Evolutionary conservation across 2,329 filamentous ascomycete species (phyloP).

Genomic region (Neofusicoccum ribis): DNA sequence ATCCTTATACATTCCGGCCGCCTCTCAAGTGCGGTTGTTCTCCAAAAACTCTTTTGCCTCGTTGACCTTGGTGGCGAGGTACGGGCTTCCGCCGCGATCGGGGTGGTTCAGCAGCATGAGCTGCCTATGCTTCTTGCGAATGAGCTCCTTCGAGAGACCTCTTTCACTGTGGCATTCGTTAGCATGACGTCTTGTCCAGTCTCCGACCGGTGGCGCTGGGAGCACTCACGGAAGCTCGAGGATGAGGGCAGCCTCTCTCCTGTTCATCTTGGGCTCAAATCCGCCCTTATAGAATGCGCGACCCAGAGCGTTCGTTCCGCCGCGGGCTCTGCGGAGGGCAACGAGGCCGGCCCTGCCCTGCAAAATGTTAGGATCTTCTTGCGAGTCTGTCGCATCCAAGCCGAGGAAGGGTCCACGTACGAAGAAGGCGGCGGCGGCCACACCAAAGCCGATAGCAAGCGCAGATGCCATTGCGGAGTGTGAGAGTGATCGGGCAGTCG

Average conservation of each 20-base stretch:
- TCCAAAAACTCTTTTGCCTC: slow-evolving; percentile 97
- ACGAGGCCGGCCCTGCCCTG: slow-evolving; percentile 92
- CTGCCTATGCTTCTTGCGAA: slow-evolving; percentile 91
- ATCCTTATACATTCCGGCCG: not conserved
- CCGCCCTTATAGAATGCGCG: slow-evolving; percentile 97
- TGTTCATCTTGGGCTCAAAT: slow-evolving; percentile 95
- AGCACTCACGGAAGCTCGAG: slow-evolving; percentile 77
- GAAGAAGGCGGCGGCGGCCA: slow-evolving; percentile 66
- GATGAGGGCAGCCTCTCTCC: slow-evolving; percentile 86
- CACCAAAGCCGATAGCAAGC: slow-evolving; percentile 59
- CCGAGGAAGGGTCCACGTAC: slow-evolving; percentile 42
- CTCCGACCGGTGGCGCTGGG: not conserved
- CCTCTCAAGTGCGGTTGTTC: slow-evolving; percentile 50
- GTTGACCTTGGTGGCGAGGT: slow-evolving; percentile 96
- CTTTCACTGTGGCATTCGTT: slow-evolving; percentile 64
- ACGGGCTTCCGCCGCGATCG: slow-evolving; percentile 93
- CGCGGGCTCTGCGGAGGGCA: slow-evolving; percentile 79
- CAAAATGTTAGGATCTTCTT: slow-evolving; percentile 22
- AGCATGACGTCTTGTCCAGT: not conserved
- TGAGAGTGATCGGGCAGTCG: not conserved
- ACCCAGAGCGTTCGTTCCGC: slow-evolving; percentile 68
- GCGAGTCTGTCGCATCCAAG: not conserved
- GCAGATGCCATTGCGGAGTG: slow-evolving; percentile 56
- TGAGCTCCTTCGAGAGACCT: slow-evolving; percentile 83
- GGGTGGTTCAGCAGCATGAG: slow-evolving; percentile 98